Evolutionary conservation across 2,329 filamentous ascomycete species (phyloP).

Genomic region (Epichloe bromicola): DNA sequence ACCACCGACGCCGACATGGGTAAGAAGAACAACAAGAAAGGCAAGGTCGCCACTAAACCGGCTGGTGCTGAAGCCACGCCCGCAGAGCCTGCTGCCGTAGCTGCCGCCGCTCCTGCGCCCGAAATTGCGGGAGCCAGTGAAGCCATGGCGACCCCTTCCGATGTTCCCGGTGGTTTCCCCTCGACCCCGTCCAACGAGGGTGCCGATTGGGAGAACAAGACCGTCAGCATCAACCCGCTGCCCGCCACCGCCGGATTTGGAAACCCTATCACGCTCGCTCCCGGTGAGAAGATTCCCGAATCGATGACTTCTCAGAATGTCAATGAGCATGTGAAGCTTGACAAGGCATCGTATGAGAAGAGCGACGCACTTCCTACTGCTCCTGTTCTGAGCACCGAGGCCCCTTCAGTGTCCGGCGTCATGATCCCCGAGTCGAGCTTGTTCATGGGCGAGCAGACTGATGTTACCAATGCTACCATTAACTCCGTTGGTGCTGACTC

Average conservation of each 20-base stretch:
- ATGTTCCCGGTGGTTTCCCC: slow-evolving; percentile 39
- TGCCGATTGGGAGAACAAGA: slow-evolving; percentile 33
- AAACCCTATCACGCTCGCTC: slow-evolving; percentile 68
- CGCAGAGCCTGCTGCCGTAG: not conserved
- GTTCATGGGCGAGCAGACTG: slow-evolving; percentile 39
- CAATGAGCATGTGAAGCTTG: slow-evolving; percentile 60
- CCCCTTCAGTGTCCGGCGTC: slow-evolving; percentile 45
- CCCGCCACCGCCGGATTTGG: slow-evolving; percentile 50
- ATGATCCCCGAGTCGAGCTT: slow-evolving; percentile 76
- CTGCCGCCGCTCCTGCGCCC: not conserved
- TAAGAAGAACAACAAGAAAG: slow-evolving; percentile 40
- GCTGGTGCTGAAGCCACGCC: slow-evolving; percentile 7
- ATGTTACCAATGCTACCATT: slow-evolving; percentile 27
- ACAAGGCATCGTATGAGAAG: slow-evolving; percentile 79
- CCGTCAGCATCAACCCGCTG: slow-evolving; percentile 46
- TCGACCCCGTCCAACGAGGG: slow-evolving; percentile 51
- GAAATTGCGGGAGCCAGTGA: slow-evolving; percentile 8
- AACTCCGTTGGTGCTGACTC: slow-evolving; percentile 40
- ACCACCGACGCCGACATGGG: slow-evolving; percentile 54
- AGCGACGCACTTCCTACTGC: slow-evolving; percentile 49
- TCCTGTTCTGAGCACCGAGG: slow-evolving; percentile 19
- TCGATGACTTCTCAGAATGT: slow-evolving; percentile 53
- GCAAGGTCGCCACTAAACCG: slow-evolving; percentile 10
- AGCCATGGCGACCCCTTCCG: slow-evolving; percentile 18
- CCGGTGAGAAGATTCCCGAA: slow-evolving; percentile 71